Evolutionary conservation across 176 grass and related monocot species (phyloP).

Genomic region (Leersia perrieri): DNA sequence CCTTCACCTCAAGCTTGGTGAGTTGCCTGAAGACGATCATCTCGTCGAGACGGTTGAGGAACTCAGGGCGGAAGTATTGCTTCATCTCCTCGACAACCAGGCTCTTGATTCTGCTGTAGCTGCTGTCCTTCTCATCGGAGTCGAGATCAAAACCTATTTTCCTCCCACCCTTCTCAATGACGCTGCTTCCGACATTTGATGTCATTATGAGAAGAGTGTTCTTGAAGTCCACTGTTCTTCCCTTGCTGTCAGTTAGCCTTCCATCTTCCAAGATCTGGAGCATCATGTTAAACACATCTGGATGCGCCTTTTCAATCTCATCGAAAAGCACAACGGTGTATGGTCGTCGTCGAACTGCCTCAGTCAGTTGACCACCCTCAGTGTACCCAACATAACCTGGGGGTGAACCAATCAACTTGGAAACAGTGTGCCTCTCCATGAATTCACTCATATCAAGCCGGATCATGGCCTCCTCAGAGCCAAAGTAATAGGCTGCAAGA

Average conservation of each 20-base stretch:
- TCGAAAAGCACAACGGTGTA: slow-evolving; percentile 88
- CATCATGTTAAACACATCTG: slow-evolving; percentile 98
- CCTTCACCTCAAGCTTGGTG: slow-evolving; percentile 83
- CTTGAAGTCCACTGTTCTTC: slow-evolving; percentile 91
- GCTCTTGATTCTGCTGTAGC: slow-evolving; percentile 88
- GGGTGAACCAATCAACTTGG: slow-evolving; percentile 85
- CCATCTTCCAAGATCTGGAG: slow-evolving; percentile 94
- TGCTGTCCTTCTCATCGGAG: slow-evolving; percentile 75
- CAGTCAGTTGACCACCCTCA: slow-evolving; percentile 89
- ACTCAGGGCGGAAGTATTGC: slow-evolving; percentile 87
- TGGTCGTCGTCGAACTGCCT: slow-evolving; percentile 81
- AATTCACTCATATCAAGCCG: slow-evolving; percentile 98
- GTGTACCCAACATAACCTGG: slow-evolving; percentile 96
- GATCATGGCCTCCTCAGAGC: slow-evolving; percentile 91
- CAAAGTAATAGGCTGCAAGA: slow-evolving; percentile 80
- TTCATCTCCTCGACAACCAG: slow-evolving; percentile 83
- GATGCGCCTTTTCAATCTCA: slow-evolving; percentile 88
- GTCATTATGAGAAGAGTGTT: slow-evolving; percentile 95
- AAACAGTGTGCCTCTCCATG: slow-evolving; percentile 91
- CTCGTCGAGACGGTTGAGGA: slow-evolving; percentile 83
- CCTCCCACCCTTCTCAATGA: slow-evolving; percentile 85
- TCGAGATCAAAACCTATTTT: slow-evolving; percentile 84
- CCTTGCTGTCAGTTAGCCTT: slow-evolving; percentile 88
- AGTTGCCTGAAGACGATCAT: slow-evolving; percentile 96
- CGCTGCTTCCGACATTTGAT: slow-evolving; percentile 89